Percentiles rank a stretch among this genome's conserved stretches.
These are phyloP conservation scores for Casaregolazyma suthepensis DNA, from an alignment of 1,139 yeast genomes.

Conservation along the genomic window DNA sequence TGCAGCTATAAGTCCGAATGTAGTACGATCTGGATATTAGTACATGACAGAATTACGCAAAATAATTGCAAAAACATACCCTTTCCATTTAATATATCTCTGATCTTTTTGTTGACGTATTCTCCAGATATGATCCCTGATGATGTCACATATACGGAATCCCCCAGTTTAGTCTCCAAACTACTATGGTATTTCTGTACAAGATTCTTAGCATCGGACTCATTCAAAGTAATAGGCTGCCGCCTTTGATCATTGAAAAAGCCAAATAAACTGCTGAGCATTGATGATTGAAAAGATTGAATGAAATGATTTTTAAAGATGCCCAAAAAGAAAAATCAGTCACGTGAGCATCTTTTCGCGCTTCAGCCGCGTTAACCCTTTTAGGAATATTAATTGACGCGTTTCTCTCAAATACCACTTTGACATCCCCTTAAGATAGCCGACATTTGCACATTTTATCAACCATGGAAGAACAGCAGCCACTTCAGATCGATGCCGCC, in stretches of 20 bases:
- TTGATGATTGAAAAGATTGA: not conserved
- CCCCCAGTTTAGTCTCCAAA: slow-evolving; percentile 1
- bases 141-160: not conserved
- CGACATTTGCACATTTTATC: not conserved
- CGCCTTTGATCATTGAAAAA: not conserved
- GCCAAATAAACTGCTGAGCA: slow-evolving; percentile 3
- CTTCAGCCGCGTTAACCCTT: not conserved
- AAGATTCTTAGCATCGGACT: slow-evolving; percentile 17
- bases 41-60: not conserved
- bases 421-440: not conserved
- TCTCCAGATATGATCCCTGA: slow-evolving; percentile 11
- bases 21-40: slow-evolving; percentile 14
- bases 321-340: not conserved
- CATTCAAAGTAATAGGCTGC: slow-evolving; percentile 13
- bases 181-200: slow-evolving; percentile 9
- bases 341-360: not conserved
- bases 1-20: slow-evolving; percentile 16
- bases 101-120: slow-evolving; percentile 17
- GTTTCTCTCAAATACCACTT: not conserved
- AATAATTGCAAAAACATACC: slow-evolving; percentile 10
- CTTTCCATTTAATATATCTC: slow-evolving; percentile 14
- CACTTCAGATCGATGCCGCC: slow-evolving; percentile 7
- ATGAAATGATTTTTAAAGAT: not conserved
- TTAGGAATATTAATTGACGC: slow-evolving; percentile 10
- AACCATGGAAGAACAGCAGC: slow-evolving; percentile 4